Percentiles rank a stretch among this genome's conserved stretches.
Evolutionary conservation across 805 yeast species (phyloP).

Genomic region (Wickerhamomyces bovis): DNA sequence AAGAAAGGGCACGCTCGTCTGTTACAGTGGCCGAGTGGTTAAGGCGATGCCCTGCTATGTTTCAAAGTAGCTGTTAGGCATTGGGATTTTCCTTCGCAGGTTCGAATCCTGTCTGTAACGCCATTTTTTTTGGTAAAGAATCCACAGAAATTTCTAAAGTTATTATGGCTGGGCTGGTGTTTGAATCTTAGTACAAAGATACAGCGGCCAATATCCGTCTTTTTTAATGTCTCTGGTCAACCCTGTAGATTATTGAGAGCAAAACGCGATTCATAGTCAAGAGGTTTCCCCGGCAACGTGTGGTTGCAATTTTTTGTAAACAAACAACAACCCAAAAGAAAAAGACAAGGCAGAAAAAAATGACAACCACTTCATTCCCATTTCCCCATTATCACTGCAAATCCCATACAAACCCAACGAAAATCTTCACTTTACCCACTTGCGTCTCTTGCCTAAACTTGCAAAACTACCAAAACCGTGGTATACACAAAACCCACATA

Average conservation of each 20-base stretch:
- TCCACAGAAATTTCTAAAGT: too few relatives aligned
- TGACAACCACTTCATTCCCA: background rate
- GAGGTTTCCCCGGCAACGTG: background rate
- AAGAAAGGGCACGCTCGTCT: background rate
- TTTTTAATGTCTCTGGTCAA: too few relatives aligned
- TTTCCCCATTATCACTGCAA: background rate
- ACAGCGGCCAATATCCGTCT: too few relatives aligned
- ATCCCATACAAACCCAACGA: background rate
- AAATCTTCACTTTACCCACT: background rate
- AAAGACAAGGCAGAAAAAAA: background rate
- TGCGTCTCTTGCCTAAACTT: background rate
- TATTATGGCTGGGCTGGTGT: too few relatives aligned
- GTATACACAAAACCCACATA: background rate
- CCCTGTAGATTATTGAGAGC: too few relatives aligned
- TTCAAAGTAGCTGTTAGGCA: slow-evolving; percentile 54
- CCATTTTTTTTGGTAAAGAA: slow-evolving; percentile 39
- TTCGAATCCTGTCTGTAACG: slow-evolving; percentile 99
- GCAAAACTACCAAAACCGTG: background rate
- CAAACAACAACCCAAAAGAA: background rate
- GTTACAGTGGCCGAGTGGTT: slow-evolving; percentile 85
- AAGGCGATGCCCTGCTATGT: slow-evolving; percentile 87
- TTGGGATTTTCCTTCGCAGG: slow-evolving; percentile 95
- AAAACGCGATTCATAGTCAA: background rate
- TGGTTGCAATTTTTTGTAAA: background rate
- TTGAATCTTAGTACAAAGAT: too few relatives aligned